Evolutionary conservation across 352 stramenopile species (phyloP), one percentile per base, ranked within the genome.

Genomic region (Hyaloperonospora brassicae): DNA sequence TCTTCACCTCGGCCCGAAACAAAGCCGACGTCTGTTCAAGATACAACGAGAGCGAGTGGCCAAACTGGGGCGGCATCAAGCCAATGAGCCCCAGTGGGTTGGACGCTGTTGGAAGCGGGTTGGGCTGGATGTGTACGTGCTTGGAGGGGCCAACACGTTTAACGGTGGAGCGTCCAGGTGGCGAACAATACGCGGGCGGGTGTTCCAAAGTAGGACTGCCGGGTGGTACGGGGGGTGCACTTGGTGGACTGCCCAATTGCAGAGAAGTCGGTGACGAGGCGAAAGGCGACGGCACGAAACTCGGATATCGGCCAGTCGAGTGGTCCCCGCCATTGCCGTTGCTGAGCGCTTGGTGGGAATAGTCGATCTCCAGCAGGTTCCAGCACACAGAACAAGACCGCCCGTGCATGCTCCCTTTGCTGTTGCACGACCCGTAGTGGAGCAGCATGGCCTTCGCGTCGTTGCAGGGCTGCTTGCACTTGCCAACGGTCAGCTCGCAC

Each of bases 391-490:
- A 55, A 63, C 79, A 89, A 5, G 56, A 68, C n/a, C 52, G 43
- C 17, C 62, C 60, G 35, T 80, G 69, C 55, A 70, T 74, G 31
- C 63, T 72, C 10, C 65, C 68, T 25, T 72, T 64, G 47, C 59
- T 66, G 49, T 70, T 69, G 31, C 79, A 89, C 2, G 75, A 83
- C 0, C 65, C 79, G 43, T 84, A 76, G 50, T 89, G 79, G 0
- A 89, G 60, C 27, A 87, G 58, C 75, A 89, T 89, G 1, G 75
- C 72, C 66, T 87, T 89, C 11, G 77, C 79, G 45, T 87, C 79
- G 51, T 89, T 87, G 50, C 79, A 89, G 1, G 73, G 67, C 36
- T 82, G 71, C 27, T 74, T 76, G 61, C 79, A 89, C 38, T 72
- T 76, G 9, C 75, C 77, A n/a, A 89, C 53, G 3, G 72, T 49